These are phyloP conservation scores for Trichophyton rubrum DNA, from an alignment of 2,329 filamentous ascomycete species.

Conservation along the genomic window DNA sequence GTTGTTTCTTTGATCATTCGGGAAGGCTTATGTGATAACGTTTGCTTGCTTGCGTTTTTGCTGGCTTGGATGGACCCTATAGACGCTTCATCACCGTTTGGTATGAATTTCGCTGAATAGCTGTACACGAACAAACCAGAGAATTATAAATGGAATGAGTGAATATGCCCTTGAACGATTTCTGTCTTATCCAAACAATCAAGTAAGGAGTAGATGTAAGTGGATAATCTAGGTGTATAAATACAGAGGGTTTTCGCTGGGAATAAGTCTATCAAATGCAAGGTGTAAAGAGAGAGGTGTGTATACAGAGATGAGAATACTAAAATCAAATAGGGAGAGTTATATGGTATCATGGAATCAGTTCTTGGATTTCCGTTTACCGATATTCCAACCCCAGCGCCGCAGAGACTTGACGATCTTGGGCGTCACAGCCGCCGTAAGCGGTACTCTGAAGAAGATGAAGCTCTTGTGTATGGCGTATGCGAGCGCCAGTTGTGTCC, in stretches of 20 bases:
- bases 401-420: slow-evolving; percentile 86
- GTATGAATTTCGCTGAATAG: slow-evolving; percentile 1
- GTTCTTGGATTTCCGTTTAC: slow-evolving; percentile 40
- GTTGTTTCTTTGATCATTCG: not conserved
- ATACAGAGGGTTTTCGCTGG: not conserved
- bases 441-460: slow-evolving; percentile 87
- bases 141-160: slow-evolving; percentile 1
- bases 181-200: not conserved
- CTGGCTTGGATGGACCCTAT: slow-evolving; percentile 2
- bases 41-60: not conserved
- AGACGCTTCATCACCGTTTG: not conserved
- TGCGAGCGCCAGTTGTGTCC: slow-evolving; percentile 81
- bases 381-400: slow-evolving; percentile 89
- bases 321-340: not conserved
- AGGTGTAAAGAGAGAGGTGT: not conserved
- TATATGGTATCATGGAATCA: not conserved
- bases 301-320: not conserved
- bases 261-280: not conserved
- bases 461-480: slow-evolving; percentile 98
- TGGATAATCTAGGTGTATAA: not conserved
- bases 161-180: not conserved
- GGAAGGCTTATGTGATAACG: slow-evolving; percentile 4
- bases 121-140: slow-evolving; percentile 1
- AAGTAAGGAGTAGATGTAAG: too few species aligned
- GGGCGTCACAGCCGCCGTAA: slow-evolving; percentile 80